Base-by-base conservation (phyloP, 306 rosid genomes). In the Cucumis hystrix region DNA sequence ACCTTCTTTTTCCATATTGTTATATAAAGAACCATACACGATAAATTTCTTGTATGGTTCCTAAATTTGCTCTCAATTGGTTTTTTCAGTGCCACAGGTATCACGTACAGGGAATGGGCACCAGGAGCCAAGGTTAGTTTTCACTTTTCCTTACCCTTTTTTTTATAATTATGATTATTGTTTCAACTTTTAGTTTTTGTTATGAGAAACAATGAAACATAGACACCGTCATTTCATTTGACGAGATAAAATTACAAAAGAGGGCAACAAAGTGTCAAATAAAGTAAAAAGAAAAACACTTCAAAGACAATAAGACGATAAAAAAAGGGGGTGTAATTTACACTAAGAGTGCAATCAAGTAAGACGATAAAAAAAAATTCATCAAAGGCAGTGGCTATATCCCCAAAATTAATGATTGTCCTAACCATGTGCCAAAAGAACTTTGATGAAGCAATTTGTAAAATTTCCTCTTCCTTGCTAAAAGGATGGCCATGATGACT, bases 81-180 rank as follows among this genome's bases (percentile, higher is more conserved):
- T 72, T 65, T 16, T 79, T 84, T 80, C 97, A 95, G 98, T 82
- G 83, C 92, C 63, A 80, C 89, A 39, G 98, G 98, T 83, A 88
- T 95, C 82, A 90, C 96, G 68, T 95, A 92, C 81, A 84, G 97
- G 77, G 98, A 95, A 84, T 95, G 98, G 98, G 98, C 98, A 40
- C 98, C 98, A 61, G 98, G 89, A 79, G 98, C 98, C 72, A 90
- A 81, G 98, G 98, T 95, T 86, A 21, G 84, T 82, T 74, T 74
- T 61, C 69, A 13, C 16, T 47, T 47, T 47, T 47, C 57, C 57
- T 17, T 52, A 17, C 57, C 52, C 16, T 17, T 16, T 52, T 52
- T 52, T 51, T 33, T 33, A 33, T 33, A 33, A 33, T 33, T 33
- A 33, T 3, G 37, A 33, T 33, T 33, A 33, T 33, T 33, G 37